phyloP scores from a whole-genome alignment of 1,284 basidiomycete species.

The Cutaneotrichosporon sp. region DNA sequence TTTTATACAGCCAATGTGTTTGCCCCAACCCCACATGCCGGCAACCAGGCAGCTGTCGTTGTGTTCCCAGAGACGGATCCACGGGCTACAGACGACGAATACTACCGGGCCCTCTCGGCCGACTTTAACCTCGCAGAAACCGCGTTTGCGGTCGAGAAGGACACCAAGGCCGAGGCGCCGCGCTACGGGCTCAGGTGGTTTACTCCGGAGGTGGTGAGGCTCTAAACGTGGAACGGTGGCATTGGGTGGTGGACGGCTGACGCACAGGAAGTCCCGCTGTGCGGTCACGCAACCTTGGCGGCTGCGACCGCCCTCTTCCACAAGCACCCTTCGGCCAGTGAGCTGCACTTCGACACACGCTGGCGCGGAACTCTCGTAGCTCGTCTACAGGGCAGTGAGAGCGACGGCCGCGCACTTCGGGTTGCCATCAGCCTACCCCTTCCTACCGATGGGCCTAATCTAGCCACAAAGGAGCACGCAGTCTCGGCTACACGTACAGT shows the following conservation, averaged over 20 bases:
- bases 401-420: conserved; percentile 2
- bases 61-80: conserved; percentile 25
- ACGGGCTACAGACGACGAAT: conserved; percentile 25
- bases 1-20: conserved; percentile 40
- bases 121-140: conserved; percentile 42
- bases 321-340: conserved; percentile 14
- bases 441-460: conserved; percentile 48
- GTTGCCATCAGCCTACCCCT: conserved; percentile 72
- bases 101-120: conserved; percentile 23
- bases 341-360: conserved; percentile 26
- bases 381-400: conserved; percentile 4
- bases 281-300: conserved; percentile 41
- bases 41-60: conserved; percentile 43
- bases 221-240: too few species aligned
- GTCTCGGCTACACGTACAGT: neutral
- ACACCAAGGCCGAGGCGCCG: conserved; percentile 8
- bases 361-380: conserved; percentile 30
- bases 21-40: conserved; percentile 27
- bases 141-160: conserved; percentile 27
- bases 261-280: conserved; percentile 34
- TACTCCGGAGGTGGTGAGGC: conserved; percentile 31
- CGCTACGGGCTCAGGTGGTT: conserved; percentile 38
- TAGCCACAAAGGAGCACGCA: neutral
- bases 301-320: conserved; percentile 29
- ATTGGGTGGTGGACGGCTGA: too few species aligned